Evolutionary conservation across 2,329 filamentous ascomycete species (phyloP), one percentile per base, ranked within the genome.

Genomic region (Xylariaceae sp.): DNA sequence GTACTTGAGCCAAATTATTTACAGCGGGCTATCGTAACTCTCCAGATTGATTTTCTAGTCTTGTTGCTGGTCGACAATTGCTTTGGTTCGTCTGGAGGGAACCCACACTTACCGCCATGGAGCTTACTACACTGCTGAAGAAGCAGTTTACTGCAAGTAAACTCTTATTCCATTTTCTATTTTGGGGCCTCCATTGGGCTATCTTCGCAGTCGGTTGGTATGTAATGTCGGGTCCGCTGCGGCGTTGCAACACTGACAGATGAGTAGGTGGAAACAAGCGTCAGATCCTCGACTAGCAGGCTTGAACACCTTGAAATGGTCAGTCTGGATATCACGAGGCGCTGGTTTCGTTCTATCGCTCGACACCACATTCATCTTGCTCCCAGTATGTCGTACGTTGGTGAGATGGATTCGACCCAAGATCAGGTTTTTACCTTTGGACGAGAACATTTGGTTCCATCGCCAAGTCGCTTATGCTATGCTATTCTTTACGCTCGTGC

Each of bases 391-490:
- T 77, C 82, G 94, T 63, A 97, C 92, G 55, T 75, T 97, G 30
- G 81, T 99, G 68, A 84, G 89, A 69, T 87, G 84, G 68, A 71
- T 97, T 53, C 83, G 94, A 60, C 94, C 94, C 22, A 95, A 95
- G 76, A 74, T 96, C 60, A 83, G 84, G 71, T 96, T 88, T 76
- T 70, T 97, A 12, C 94, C 94, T 5, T 80, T 99, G n/a, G 94
- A 99, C 67, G 94, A 99, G 74, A 95, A 91, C 55, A 81, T 92
- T 61, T 99, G 91, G 91, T 95, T 99, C 72, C 94, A 99, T 75
- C 82, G 92, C 60, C 94, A 99, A 71, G 81, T 95, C 41, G 92
- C 94, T 16, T 99, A 99, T 69, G 79, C 90, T 1, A 77, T 97
- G 74, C 78, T 97, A 2, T 68, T 96, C 51, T 99, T 92, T 71